phyloP scores from a whole-genome alignment of 257 asterid species.

The Euphrasia confusa region DNA sequence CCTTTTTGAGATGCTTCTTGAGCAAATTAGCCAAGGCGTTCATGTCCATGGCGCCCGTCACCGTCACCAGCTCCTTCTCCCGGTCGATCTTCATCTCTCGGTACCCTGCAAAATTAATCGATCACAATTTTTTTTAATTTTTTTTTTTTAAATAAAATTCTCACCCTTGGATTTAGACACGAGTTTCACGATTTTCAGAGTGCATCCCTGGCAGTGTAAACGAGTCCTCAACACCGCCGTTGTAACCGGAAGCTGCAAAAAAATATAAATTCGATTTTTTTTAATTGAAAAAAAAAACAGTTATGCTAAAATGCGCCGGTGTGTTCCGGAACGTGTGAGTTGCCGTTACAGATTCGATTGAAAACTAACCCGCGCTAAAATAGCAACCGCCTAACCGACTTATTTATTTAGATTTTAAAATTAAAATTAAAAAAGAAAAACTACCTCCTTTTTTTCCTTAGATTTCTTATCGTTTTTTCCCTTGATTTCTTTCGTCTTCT shows the following conservation, averaged over 20 bases:
- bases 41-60: conserved; percentile 81
- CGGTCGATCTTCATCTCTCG: conserved; percentile 52
- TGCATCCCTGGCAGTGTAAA: conserved; percentile 88
- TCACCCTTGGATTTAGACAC: conserved; percentile 63
- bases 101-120: conserved; percentile 40
- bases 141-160: not conserved
- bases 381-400: no score
- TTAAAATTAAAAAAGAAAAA: not conserved
- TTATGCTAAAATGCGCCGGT: not conserved
- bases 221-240: conserved; percentile 57
- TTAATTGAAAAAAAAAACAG: not conserved
- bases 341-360: no score
- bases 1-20: conserved; percentile 56
- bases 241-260: conserved; percentile 46
- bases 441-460: conserved; percentile 22
- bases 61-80: conserved; percentile 62
- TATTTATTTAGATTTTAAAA: no score
- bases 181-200: conserved; percentile 48
- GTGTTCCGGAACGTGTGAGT: not conserved
- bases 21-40: conserved; percentile 51
- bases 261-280: not conserved
- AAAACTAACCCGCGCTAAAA: no score
- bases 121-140: not conserved
- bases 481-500: conserved; percentile 29
- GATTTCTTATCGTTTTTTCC: conserved; percentile 28